These are phyloP conservation scores for Calycina marina DNA, from an alignment of 2,329 filamentous ascomycete species.

Conservation along the genomic window DNA sequence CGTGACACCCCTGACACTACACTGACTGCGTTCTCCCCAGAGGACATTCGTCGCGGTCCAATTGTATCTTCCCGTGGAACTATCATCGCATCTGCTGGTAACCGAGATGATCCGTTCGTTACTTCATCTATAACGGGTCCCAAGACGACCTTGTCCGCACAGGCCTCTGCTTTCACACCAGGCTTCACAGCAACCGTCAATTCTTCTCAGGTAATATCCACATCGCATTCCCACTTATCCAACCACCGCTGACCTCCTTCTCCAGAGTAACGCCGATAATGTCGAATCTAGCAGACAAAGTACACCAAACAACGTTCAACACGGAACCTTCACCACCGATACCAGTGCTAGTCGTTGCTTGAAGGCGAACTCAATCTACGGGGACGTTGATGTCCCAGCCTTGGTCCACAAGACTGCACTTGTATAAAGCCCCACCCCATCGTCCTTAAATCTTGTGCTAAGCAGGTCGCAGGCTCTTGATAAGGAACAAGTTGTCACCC, in stretches of 20 bases:
- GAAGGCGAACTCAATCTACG: constrained; percentile 15
- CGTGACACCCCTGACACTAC: constrained; percentile 51
- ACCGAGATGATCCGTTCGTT: constrained; percentile 34
- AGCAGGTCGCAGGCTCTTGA: constrained; percentile 8
- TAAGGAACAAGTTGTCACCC: no score
- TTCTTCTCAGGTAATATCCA: constrained; percentile 1
- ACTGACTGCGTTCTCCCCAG: constrained; percentile 48
- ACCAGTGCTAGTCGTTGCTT: constrained; percentile 16
- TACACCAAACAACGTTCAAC: constrained; percentile 1
- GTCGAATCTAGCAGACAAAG: neutral
- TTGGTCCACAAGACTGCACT: constrained; percentile 11
- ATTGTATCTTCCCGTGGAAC: constrained; percentile 8
- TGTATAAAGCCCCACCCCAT: constrained; percentile 10
- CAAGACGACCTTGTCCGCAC: constrained; percentile 43
- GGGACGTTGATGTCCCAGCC: constrained; percentile 5
- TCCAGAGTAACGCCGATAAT: constrained; percentile 5
- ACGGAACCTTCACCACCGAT: constrained; percentile 19
- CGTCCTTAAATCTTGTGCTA: neutral
- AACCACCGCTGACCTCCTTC: constrained; percentile 3
- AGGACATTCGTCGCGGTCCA: constrained; percentile 25
- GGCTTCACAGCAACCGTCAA: no score
- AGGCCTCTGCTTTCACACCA: constrained; percentile 47
- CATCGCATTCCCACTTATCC: constrained; percentile 1
- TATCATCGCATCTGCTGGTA: neutral
- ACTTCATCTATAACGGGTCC: constrained; percentile 18